Base-by-base conservation (phyloP, 805 yeast species). In the Saturnispora quitensis region DNA sequence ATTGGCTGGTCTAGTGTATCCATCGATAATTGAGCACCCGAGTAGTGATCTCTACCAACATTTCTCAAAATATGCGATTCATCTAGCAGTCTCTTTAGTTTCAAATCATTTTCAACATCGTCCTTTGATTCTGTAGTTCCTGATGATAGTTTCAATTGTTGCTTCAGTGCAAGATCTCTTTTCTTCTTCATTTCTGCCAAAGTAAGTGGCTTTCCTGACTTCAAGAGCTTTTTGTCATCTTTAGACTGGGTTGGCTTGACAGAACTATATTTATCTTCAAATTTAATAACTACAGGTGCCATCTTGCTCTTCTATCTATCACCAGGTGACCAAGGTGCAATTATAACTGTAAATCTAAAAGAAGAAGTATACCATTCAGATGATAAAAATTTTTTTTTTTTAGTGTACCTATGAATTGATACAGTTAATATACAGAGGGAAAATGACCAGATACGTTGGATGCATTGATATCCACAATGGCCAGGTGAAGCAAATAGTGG, bases 391-490 rank as follows among this genome's bases (percentile, higher is more conserved):
- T 31, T 31, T 27, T 43, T 28, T 9, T 24, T 18, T 31, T 24
- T 20, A 17, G 8, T 20, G 22, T 17, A 24, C 33, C 34, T 31
- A 12, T 31, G 34, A 31, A 31, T 4, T 31, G 34, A 9, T 31
- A 31, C 15, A 25, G 7, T 13, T 10, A 31, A 3, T 31, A 9
- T 5, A 13, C 15, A 31, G 34, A 12, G 34, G 15, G 36, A 54
- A 34, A 25, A 89, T 90, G 97, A 90, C 97, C 0, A 75, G 76
- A 49, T 93, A 88, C 69, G 79, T 90, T 61, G 98, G 97, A 0
- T 93, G 99, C 63, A 91, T 93, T 38, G 99, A 93, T 64, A 82
- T 93, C 53, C 99, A 93, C 67, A 78, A 85, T 7, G 99, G 99
- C 2, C 84, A 87, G 58, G 99, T 93, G 55, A 93, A 93, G 62